Base-by-base conservation (phyloP, 352 stramenopile species). In the Phytophthora fragariae region DNA sequence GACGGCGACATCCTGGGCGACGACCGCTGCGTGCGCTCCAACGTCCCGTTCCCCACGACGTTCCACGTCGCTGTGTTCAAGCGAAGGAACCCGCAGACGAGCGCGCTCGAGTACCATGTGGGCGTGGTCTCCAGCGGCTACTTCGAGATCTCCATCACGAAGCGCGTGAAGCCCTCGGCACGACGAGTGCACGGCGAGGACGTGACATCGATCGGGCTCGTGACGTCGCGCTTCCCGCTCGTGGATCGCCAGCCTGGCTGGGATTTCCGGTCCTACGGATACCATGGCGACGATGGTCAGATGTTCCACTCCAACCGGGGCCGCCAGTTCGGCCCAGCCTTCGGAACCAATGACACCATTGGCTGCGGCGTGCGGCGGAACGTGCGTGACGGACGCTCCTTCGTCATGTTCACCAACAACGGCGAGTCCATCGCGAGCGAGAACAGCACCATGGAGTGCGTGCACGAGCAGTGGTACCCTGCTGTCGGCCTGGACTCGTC, bases 261-360 rank as follows among this genome's bases (percentile, higher is more conserved):
- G 88, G 85, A 90, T 33, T 63, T 67, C 17, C 24, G 80, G 3
- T 95, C 88, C 15, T 88, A 88, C 59, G 88, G 88, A 24, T 95
- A 94, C 65, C 88, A 95, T 57, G 88, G 88, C 21, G 88, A 95
- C 59, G 86, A 95, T 60, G 88, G 88, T 0, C 68, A 88, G 35
- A 81, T 89, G 31, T 95, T 91, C 68, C 75, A 89, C 62, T 78
- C 70, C 14, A 81, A 81, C 56, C 55, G 60, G 2, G 74, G 74
- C 12, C 75, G 70, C 19, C 71, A 77, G 27, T 82, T 79, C 29
- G 75, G 75, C 8, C 72, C 75, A 8, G 68, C 67, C 2, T 82
- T 82, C 14, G 63, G 72, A 15, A 62, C 57, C 29, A 75, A 62
- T 52, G 72, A 79, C 31, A 82, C 72, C 9, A 72, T 82, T 14